Conservation (phyloP, 139 green algal species). For the Pleodorina starrii region DNA sequence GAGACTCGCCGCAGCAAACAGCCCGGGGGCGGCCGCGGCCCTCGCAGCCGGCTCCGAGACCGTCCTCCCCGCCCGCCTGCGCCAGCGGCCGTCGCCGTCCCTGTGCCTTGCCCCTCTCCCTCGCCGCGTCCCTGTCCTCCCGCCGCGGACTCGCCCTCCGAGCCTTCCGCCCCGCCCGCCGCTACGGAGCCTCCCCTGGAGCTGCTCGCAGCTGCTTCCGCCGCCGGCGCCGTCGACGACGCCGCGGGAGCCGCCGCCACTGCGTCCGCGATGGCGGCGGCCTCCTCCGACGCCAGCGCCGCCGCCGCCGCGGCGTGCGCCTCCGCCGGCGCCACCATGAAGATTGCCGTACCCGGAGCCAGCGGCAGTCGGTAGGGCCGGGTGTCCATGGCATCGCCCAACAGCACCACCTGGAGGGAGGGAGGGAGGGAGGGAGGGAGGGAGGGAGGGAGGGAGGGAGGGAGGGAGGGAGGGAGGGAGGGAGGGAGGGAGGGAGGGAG, state of each 20-base stretch:
- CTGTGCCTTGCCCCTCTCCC: constrained; percentile 60
- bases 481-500: too few species aligned
- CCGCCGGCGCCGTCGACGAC: too few species aligned
- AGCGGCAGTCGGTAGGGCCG: constrained; percentile 78
- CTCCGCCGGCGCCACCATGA: constrained; percentile 60
- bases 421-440: background rate
- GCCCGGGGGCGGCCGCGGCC: constrained; percentile 62
- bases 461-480: too few species aligned
- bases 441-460: too few species aligned
- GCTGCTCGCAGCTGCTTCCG: background rate
- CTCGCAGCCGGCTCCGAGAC: background rate
- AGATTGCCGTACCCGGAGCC: constrained; percentile 81
- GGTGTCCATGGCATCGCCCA: constrained; percentile 82
- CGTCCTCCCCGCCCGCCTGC: constrained; percentile 33
- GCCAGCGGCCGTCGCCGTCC: constrained; percentile 60
- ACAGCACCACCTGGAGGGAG: constrained; percentile 77
- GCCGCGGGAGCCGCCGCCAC: too few species aligned
- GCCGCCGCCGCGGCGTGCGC: constrained; percentile 34
- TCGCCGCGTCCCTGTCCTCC: too few species aligned
- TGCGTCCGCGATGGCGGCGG: constrained; percentile 2
- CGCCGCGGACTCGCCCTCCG: background rate
- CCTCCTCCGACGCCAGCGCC: constrained; percentile 14
- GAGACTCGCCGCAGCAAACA: constrained; percentile 77
- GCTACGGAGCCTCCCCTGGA: too few species aligned
- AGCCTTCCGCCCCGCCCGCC: too few species aligned